phyloP scores from a whole-genome alignment of 441 rosid genomes.

The Brassica balearica region DNA sequence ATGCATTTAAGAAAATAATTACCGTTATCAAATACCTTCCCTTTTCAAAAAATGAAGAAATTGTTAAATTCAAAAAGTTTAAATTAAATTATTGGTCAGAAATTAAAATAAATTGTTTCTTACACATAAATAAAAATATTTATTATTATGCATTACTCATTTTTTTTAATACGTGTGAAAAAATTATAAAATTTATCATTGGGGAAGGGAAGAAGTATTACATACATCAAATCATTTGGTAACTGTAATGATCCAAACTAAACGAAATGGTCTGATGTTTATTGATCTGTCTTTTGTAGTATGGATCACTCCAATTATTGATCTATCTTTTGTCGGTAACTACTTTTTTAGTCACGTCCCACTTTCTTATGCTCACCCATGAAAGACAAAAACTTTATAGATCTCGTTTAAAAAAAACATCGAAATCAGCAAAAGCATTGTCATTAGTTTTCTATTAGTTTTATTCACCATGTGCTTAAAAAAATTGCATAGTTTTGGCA shows the following conservation, averaged over 20 bases:
- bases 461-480: constrained; percentile 4
- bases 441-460: background rate
- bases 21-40: background rate
- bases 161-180: too few species aligned
- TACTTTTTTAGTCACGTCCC: constrained; percentile 34
- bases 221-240: background rate
- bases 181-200: too few species aligned
- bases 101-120: too few species aligned
- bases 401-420: constrained; percentile 19
- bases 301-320: constrained; percentile 29
- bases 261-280: background rate
- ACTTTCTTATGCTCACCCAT: constrained; percentile 21
- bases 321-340: constrained; percentile 42
- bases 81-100: too few species aligned
- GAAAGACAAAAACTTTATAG: constrained; percentile 35
- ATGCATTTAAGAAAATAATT: background rate
- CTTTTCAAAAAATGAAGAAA: too few species aligned
- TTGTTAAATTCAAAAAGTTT: too few species aligned
- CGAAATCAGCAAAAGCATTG: constrained; percentile 10
- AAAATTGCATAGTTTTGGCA: constrained; percentile 46
- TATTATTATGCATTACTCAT: too few species aligned
- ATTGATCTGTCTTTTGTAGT: background rate
- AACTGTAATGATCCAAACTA: background rate
- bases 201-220: background rate
- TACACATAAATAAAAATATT: too few species aligned